Evolutionary conservation across 805 yeast genomes (phyloP).

Genomic region (Lachancea kluyveri): DNA sequence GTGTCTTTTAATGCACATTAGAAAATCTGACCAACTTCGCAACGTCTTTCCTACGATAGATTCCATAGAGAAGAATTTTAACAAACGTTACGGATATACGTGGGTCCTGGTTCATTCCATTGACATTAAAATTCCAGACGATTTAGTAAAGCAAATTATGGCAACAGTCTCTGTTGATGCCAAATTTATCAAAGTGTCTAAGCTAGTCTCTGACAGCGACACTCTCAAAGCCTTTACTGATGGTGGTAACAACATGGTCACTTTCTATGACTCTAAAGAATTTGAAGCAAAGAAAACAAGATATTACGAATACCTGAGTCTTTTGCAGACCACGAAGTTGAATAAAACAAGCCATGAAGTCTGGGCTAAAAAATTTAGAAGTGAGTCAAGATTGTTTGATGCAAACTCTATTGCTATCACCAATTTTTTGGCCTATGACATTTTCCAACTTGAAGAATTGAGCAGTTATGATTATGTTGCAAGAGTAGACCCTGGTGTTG

Average conservation of each 20-base stretch:
- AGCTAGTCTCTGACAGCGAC: background rate
- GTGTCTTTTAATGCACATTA: background rate
- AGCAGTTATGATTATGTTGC: constrained; percentile 45
- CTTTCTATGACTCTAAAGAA: no score
- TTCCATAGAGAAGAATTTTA: background rate
- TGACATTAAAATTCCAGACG: background rate
- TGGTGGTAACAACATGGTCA: no score
- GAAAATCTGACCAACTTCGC: background rate
- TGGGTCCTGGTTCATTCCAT: constrained; percentile 1
- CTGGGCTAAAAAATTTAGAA: background rate
- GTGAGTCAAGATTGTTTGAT: background rate
- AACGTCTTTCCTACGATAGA: background rate
- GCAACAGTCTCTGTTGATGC: background rate
- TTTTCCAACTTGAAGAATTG: constrained; percentile 38
- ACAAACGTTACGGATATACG: background rate
- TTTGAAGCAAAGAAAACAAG: no score
- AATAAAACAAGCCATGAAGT: no score
- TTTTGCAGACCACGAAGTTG: no score
- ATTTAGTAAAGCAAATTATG: background rate
- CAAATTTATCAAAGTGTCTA: background rate
- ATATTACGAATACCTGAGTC: no score
- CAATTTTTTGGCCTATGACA: constrained; percentile 41
- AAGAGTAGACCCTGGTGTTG: constrained; percentile 43
- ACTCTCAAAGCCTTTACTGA: no score
- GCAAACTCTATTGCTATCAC: constrained; percentile 27